A percentile compares a stretch with the other conserved stretches of the same genome.
Evolutionary conservation across 371 early-diverging fungal species (phyloP).

Genomic region (Syncephalastrum racemosum): DNA sequence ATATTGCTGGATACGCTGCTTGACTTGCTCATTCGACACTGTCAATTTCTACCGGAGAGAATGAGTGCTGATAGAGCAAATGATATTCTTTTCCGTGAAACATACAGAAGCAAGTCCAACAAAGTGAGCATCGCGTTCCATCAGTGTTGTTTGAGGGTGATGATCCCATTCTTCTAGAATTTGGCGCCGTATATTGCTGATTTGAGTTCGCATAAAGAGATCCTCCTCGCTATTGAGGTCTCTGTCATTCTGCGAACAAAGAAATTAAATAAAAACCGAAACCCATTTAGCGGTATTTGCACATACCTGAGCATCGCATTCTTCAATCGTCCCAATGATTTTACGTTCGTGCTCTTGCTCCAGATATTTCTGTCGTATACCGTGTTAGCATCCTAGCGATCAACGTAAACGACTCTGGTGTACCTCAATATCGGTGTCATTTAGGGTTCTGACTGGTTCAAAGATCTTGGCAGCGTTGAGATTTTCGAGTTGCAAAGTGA

Average conservation of each 20-base stretch:
- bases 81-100: background rate
- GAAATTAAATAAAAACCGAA: background rate
- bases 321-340: conserved; percentile 73
- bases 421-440: conserved; percentile 80
- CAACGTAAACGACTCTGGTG: background rate
- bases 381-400: background rate
- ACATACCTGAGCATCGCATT: conserved; percentile 52
- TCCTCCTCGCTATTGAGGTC: conserved; percentile 11
- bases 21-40: background rate
- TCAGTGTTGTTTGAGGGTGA: conserved; percentile 5
- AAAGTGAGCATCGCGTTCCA: background rate
- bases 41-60: background rate
- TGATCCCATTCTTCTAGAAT: conserved; percentile 23
- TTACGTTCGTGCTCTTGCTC: conserved; percentile 72
- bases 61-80: background rate
- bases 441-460: conserved; percentile 61
- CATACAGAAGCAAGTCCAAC: background rate
- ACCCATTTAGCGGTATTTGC: background rate
- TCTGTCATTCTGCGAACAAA: conserved; percentile 4
- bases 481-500: conserved; percentile 54
- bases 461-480: conserved; percentile 67
- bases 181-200: conserved; percentile 10
- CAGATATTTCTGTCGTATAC: conserved; percentile 56
- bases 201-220: conserved; percentile 10
- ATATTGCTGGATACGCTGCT: conserved; percentile 14